phyloP scores from a whole-genome alignment of 495 filamentous ascomycete species.

The Podospora pseudoanserina region DNA sequence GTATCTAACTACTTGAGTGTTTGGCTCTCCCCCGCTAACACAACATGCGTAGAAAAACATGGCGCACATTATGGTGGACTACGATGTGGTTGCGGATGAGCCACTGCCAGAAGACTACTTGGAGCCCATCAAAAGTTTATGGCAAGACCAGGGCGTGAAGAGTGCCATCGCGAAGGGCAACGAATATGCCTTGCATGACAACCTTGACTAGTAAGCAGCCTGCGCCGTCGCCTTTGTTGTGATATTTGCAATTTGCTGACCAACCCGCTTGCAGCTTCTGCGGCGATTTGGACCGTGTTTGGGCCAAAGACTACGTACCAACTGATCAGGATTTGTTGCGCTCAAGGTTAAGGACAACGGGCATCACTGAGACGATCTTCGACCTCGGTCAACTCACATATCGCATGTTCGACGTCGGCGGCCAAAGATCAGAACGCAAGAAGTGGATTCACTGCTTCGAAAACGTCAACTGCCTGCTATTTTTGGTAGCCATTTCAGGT shows the following conservation, averaged over 20 bases:
- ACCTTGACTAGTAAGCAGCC: conserved; percentile 77
- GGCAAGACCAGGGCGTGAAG: conserved; percentile 80
- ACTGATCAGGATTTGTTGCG: conserved; percentile 95
- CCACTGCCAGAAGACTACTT: conserved; percentile 66
- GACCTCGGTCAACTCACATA: conserved; percentile 93
- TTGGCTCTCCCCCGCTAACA: not conserved
- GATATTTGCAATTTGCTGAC: not conserved
- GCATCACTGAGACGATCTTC: conserved; percentile 96
- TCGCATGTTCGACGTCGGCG: conserved; percentile 98
- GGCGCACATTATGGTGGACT: conserved; percentile 54
- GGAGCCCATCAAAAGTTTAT: conserved; percentile 76
- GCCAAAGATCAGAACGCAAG: conserved; percentile 94
- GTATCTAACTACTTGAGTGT: conserved; percentile 21
- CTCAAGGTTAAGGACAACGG: conserved; percentile 87
- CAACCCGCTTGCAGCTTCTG: conserved; percentile 65
- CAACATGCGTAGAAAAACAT: conserved; percentile 45
- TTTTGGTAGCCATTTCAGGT: conserved; percentile 92
- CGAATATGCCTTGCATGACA: conserved; percentile 95
- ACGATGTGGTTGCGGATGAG: conserved; percentile 75
- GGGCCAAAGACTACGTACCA: conserved; percentile 83
- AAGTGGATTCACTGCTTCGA: conserved; percentile 99
- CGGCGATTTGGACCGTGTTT: conserved; percentile 81
- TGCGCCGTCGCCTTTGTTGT: not conserved
- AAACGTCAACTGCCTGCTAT: conserved; percentile 88
- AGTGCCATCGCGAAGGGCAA: conserved; percentile 84